phyloP scores from a whole-genome alignment of 2,329 filamentous ascomycete genomes.

The Fusarium sp. region DNA sequence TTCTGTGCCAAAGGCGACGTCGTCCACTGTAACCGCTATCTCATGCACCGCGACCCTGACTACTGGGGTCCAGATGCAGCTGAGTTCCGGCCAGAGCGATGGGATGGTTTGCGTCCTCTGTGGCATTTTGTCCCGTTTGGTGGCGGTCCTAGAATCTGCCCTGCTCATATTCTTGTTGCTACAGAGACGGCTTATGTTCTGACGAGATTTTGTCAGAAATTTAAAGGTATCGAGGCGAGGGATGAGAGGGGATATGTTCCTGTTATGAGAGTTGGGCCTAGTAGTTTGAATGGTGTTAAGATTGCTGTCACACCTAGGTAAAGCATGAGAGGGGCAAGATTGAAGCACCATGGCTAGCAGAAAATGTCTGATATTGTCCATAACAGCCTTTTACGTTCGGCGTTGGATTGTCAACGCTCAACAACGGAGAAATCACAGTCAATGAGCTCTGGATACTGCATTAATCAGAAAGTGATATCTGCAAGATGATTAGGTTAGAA shows the following conservation, averaged over 20 bases:
- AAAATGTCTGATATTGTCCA: no score
- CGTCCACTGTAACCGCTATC: neutral
- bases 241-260: neutral
- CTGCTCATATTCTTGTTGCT: conserved; percentile 1
- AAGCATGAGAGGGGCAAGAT: no score
- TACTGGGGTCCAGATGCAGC: neutral
- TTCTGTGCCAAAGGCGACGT: conserved; percentile 11
- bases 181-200: conserved; percentile 2
- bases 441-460: neutral
- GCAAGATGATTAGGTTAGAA: no score
- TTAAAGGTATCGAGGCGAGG: neutral
- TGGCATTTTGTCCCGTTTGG: conserved; percentile 3
- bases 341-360: no score
- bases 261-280: conserved; percentile 8
- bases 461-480: no score
- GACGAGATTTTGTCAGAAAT: neutral
- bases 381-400: no score
- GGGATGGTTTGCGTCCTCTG: neutral
- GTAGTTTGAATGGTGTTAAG: neutral
- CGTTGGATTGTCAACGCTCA: no score
- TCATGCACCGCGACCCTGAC: neutral
- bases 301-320: neutral
- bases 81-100: neutral
- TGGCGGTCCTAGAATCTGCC: neutral
- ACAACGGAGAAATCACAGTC: no score